Evolutionary conservation across 1,139 yeast species (phyloP).

Genomic region (Candida sp.): DNA sequence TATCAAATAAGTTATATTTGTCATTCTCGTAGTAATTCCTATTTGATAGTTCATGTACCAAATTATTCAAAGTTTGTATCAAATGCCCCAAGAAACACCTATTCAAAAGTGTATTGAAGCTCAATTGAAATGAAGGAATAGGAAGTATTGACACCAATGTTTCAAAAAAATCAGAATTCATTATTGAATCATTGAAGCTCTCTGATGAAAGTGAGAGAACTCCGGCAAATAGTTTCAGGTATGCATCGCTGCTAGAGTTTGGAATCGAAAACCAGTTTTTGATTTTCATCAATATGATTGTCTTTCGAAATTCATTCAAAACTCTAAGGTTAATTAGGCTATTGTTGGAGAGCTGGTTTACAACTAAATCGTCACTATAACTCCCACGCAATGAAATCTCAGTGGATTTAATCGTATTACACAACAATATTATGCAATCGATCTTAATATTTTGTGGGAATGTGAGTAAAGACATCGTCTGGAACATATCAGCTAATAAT

Average conservation of each 20-base stretch:
- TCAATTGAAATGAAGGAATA: conserved; percentile 33
- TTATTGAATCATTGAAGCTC: conserved; percentile 21
- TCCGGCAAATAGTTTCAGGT: conserved; percentile 32
- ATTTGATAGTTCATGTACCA: conserved; percentile 20
- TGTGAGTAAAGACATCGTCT: conserved; percentile 31
- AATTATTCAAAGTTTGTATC: conserved; percentile 27
- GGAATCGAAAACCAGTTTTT: conserved; percentile 25
- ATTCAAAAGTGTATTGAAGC: conserved; percentile 37
- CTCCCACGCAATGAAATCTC: conserved; percentile 70
- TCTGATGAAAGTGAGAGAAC: conserved; percentile 28
- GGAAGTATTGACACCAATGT: conserved; percentile 47
- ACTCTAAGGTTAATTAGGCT: conserved; percentile 56
- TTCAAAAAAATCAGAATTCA: conserved; percentile 54
- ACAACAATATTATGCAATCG: conserved; percentile 35
- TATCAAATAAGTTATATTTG: conserved; percentile 26
- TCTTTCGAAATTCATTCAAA: conserved; percentile 41
- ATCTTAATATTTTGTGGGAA: conserved; percentile 40
- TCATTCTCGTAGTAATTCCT: conserved; percentile 21
- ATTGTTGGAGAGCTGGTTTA: conserved; percentile 60
- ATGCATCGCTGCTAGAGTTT: conserved; percentile 25
- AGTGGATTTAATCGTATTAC: conserved; percentile 56
- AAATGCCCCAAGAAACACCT: conserved; percentile 40
- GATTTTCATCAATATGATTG: conserved; percentile 30
- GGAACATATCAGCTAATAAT: conserved; percentile 33
- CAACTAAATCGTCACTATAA: conserved; percentile 34